Evolutionary conservation across 768 basidiomycete species (phyloP), one percentile per base, ranked within the genome.

Genomic region (Rhizopogon rudus): DNA sequence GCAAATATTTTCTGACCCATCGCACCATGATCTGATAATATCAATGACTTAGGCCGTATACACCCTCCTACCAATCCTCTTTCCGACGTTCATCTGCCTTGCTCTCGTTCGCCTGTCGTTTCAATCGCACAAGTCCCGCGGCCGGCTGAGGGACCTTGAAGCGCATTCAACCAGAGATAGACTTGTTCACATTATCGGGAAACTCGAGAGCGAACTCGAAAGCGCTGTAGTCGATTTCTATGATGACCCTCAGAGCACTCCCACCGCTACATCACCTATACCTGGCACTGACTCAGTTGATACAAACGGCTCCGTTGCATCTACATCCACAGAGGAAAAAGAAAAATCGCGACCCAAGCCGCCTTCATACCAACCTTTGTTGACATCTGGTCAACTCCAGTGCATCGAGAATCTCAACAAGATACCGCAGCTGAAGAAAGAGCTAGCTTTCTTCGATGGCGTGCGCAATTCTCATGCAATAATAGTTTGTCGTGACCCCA

Each of bases 401-500:
- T 83, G 87, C 35, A 80, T 80, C 5, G 70, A 69, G 6, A 78
- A 75, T 67, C 73, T 93, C 40, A 92, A 92, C 67, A 73, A 72
- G 42, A 77, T 93, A 10, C 87, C 88, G 0, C 69, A 74, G 31
- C 64, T 93, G 45, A 77, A 82, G 73, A 93, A 92, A 70, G 80
- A 88, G 60, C 67, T 80, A 17, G 87, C 80, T 17, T 90, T 81
- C 64, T 84, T 92, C 60, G 70, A 75, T 17, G 70, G 71, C 1
- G 75, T 84, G 22, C 64, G 70, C 40, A 91, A 91, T 62, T 72
- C 88, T 28, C 91, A 93, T 69, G 88, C 78, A 5, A 73, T 81
- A 54, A 86, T 93, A 58, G 73, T 93, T 9, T 83, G 80, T 65
- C 75, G 91, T 43, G 88, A 91, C 58, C 67, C 82, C 53, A 75